Conservation (phyloP, 2,329 filamentous ascomycete species). For the Alternaria novae-zelandiae region DNA sequence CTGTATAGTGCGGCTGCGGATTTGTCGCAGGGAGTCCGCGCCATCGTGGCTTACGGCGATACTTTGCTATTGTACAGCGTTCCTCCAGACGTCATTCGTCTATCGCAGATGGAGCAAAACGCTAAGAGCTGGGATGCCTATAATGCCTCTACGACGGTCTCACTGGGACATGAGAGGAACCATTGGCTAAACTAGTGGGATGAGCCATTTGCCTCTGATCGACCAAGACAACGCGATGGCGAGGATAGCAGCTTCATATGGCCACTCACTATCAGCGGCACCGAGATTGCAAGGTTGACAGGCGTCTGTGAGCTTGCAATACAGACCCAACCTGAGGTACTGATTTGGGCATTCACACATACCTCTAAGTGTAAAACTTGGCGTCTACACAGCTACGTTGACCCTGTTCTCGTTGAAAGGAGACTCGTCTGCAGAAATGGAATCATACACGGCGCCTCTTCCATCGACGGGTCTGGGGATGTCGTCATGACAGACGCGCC, state of each 20-base stretch:
- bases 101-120: constrained; percentile 41
- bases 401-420: constrained; percentile 6
- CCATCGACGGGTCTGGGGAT: constrained; percentile 16
- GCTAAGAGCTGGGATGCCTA: constrained; percentile 28
- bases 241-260: constrained; percentile 41
- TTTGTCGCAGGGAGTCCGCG: constrained; percentile 62
- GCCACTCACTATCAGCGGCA: constrained; percentile 59
- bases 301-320: constrained; percentile 60
- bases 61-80: constrained; percentile 66
- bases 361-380: constrained; percentile 55
- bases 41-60: constrained; percentile 64
- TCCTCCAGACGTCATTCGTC: constrained; percentile 57
- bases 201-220: constrained; percentile 9
- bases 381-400: constrained; percentile 49
- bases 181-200: constrained; percentile 43
- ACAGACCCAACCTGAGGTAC: constrained; percentile 53
- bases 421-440: constrained; percentile 35
- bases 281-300: constrained; percentile 54
- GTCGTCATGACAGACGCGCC: constrained; percentile 18
- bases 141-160: constrained; percentile 13
- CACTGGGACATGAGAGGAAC: constrained; percentile 23
- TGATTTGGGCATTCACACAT: constrained; percentile 60
- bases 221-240: background rate
- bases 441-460: constrained; percentile 23
- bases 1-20: constrained; percentile 65